These are phyloP conservation scores for Erysimum cheiranthoides DNA, from an alignment of 345 rosid species.

Conservation along the genomic window DNA sequence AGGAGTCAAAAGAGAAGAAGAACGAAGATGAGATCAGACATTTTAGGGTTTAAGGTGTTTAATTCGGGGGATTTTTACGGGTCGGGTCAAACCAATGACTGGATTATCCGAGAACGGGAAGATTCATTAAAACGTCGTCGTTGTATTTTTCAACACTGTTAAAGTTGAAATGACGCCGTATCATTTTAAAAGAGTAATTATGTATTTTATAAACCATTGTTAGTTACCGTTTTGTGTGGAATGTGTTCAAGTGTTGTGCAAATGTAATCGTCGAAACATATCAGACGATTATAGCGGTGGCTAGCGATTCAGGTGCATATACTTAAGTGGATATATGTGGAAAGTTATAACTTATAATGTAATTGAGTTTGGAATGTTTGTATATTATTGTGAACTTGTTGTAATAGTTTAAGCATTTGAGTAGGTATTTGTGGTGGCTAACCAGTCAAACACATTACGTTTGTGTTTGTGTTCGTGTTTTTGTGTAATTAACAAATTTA, in stretches of 20 bases:
- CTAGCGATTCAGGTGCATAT: too few species aligned
- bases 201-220: too few species aligned
- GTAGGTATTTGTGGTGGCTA: too few species aligned
- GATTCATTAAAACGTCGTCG: not conserved
- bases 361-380: not conserved
- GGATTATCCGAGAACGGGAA: not conserved
- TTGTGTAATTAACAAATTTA: too few species aligned
- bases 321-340: too few species aligned
- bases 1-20: not conserved
- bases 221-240: not conserved
- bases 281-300: too few species aligned
- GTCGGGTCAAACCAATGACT: constrained; percentile 30
- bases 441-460: too few species aligned
- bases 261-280: too few species aligned
- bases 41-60: constrained; percentile 34
- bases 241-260: not conserved
- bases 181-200: not conserved
- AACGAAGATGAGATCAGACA: constrained; percentile 7
- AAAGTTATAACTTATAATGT: too few species aligned
- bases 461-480: too few species aligned
- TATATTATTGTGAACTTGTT: too few species aligned
- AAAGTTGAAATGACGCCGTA: not conserved
- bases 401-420: too few species aligned
- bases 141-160: not conserved
- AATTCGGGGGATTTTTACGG: constrained; percentile 9